phyloP scores from a whole-genome alignment of 352 stramenopile genomes.

The Pilasporangium apinafurcum region DNA sequence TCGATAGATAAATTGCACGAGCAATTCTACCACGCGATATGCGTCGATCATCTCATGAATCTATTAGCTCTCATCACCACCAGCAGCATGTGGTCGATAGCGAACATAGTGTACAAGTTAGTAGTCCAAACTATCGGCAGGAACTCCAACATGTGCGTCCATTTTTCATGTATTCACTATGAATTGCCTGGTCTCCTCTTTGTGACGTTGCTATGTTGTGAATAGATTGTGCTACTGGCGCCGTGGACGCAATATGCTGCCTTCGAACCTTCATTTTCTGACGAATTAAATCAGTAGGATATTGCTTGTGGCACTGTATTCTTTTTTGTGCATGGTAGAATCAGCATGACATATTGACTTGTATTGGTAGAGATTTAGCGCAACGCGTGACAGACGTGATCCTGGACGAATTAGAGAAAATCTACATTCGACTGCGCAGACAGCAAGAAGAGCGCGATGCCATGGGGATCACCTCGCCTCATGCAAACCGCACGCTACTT shows the following conservation, averaged over 20 bases:
- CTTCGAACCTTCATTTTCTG: slow-evolving; percentile 31
- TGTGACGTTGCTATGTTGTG: background rate
- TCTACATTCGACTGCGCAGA: slow-evolving; percentile 34
- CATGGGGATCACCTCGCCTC: slow-evolving; percentile 30
- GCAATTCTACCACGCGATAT: too few relatives aligned
- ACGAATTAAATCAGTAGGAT: slow-evolving; percentile 42
- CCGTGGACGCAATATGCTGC: slow-evolving; percentile 41
- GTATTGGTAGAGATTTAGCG: slow-evolving; percentile 25
- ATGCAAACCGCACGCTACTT: slow-evolving; percentile 33
- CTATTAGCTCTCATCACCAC: too few relatives aligned
- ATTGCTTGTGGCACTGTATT: background rate
- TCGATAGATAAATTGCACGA: too few relatives aligned
- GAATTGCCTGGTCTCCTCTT: too few relatives aligned
- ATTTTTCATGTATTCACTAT: too few relatives aligned
- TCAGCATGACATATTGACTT: background rate
- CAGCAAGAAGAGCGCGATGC: slow-evolving; percentile 33
- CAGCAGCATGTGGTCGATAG: too few relatives aligned
- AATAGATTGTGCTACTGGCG: slow-evolving; percentile 30
- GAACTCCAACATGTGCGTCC: slow-evolving; percentile 14
- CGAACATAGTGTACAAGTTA: too few relatives aligned
- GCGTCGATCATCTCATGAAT: too few relatives aligned
- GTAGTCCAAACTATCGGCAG: too few relatives aligned
- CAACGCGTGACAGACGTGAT: slow-evolving; percentile 30
- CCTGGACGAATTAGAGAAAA: slow-evolving; percentile 25
- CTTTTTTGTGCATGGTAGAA: background rate